A percentile compares a stretch with the other conserved stretches of the same genome.
phyloP scores from a whole-genome alignment of 2,329 filamentous ascomycete species.

The Verticillium dahliae region DNA sequence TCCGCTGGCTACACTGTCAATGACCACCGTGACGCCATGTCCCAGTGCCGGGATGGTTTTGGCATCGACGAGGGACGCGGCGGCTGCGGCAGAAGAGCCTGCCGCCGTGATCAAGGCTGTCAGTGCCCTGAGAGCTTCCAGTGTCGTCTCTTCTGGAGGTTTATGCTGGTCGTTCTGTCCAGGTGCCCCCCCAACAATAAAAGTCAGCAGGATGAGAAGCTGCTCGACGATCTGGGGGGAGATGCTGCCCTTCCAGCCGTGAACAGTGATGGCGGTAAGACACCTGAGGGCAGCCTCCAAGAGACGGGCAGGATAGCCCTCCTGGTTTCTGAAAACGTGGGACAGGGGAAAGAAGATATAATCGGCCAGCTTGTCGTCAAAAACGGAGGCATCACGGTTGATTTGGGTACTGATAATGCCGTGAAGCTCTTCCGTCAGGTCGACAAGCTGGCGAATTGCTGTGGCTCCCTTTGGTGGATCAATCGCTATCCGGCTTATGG shows the following conservation, averaged over 20 bases:
- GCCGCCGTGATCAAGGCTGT: constrained; percentile 57
- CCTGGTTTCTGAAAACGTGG: constrained; percentile 73
- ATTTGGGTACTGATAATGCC: constrained; percentile 38
- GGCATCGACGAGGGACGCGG: constrained; percentile 44
- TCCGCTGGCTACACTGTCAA: constrained; percentile 65
- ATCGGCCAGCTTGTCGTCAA: constrained; percentile 82
- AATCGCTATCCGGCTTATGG: constrained; percentile 51
- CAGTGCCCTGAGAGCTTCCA: constrained; percentile 66
- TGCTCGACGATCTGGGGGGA: constrained; percentile 71
- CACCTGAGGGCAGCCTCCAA: constrained; percentile 74
- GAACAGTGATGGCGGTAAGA: constrained; percentile 62
- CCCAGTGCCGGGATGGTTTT: constrained; percentile 71
- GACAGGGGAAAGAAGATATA: constrained; percentile 93
- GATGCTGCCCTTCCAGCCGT: constrained; percentile 73
- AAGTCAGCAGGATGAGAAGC: constrained; percentile 75
- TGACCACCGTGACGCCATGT: constrained; percentile 71
- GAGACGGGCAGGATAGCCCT: constrained; percentile 62
- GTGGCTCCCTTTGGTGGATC: constrained; percentile 35
- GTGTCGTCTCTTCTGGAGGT: constrained; percentile 66
- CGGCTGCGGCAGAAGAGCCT: constrained; percentile 39
- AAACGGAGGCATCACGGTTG: constrained; percentile 33
- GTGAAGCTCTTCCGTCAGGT: constrained; percentile 38
- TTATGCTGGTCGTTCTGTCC: constrained; percentile 40
- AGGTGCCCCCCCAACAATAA: constrained; percentile 70
- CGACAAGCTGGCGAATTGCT: constrained; percentile 35